phyloP scores from a whole-genome alignment of 2,329 filamentous ascomycete genomes.

The Penicillium fuscoglaucum region DNA sequence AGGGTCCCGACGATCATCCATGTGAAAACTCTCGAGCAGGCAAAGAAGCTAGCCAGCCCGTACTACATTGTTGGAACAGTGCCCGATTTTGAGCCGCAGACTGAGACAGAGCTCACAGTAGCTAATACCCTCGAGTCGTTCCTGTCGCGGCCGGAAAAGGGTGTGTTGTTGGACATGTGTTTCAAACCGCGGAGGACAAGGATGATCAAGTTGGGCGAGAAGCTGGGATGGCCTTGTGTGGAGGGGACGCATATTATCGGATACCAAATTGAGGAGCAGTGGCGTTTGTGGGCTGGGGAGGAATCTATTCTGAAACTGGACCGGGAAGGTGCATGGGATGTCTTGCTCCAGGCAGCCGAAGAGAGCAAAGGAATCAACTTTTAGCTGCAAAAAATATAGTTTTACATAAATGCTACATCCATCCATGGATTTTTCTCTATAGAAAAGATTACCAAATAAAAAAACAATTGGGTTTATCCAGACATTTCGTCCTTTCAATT shows the following conservation, averaged over 20 bases:
- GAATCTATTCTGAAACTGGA: constrained; percentile 15
- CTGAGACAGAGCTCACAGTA: too few relatives aligned
- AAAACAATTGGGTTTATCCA: neutral
- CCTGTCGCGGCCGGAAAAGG: too few relatives aligned
- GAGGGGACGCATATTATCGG: constrained; percentile 20
- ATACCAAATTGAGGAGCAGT: constrained; percentile 23
- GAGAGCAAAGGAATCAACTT: constrained; percentile 20
- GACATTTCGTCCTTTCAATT: neutral
- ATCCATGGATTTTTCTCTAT: too few relatives aligned
- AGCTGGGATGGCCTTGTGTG: constrained; percentile 16
- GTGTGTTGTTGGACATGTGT: too few relatives aligned
- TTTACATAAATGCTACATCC: neutral
- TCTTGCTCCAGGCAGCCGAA: constrained; percentile 15
- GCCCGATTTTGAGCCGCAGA: too few relatives aligned
- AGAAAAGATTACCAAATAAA: neutral
- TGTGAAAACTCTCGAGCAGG: too few relatives aligned
- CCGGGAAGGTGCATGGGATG: constrained; percentile 16
- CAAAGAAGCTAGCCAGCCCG: too few relatives aligned
- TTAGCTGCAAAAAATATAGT: neutral
- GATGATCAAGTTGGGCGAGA: constrained; percentile 19
- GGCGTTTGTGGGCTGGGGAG: constrained; percentile 20
- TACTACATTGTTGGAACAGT: too few relatives aligned
- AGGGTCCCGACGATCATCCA: too few relatives aligned
- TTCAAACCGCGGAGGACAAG: constrained; percentile 26
- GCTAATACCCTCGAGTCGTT: too few relatives aligned